Percentiles rank a stretch among this genome's conserved stretches.
Conservation (phyloP, 2,329 filamentous ascomycete species). For the Biscogniauxia sp. region DNA sequence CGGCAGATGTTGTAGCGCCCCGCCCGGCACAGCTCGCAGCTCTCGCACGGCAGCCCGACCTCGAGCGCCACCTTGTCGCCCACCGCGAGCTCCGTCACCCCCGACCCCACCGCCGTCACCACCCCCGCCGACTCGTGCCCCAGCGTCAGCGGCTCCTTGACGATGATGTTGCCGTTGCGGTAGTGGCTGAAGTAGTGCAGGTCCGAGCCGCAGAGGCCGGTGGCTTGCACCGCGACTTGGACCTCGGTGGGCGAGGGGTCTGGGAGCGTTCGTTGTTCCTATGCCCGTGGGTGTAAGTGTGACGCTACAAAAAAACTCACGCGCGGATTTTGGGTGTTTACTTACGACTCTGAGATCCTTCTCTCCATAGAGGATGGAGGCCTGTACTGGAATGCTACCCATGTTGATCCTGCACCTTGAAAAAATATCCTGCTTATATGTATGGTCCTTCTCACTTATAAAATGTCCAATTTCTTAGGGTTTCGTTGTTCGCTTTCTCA, state of each 20-base stretch:
- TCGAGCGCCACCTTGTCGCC: constrained; percentile 69
- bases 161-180: constrained; percentile 63
- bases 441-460: not conserved
- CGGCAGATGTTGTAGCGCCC: constrained; percentile 64
- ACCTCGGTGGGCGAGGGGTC: constrained; percentile 56
- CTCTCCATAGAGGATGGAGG: constrained; percentile 54
- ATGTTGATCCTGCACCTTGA: constrained; percentile 9
- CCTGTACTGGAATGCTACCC: constrained; percentile 36
- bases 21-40: constrained; percentile 45
- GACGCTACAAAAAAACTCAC: not conserved
- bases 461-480: not conserved
- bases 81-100: constrained; percentile 53
- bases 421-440: not conserved
- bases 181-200: constrained; percentile 66
- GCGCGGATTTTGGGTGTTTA: not conserved
- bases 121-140: constrained; percentile 72
- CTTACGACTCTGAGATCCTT: constrained; percentile 50
- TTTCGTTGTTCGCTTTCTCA: not conserved
- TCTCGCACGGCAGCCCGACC: constrained; percentile 53
- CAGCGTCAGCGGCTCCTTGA: constrained; percentile 51
- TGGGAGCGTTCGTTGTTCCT: constrained; percentile 56
- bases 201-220: constrained; percentile 66
- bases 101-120: constrained; percentile 57
- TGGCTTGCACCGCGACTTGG: constrained; percentile 59
- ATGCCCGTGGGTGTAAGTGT: not conserved